Base-by-base conservation (phyloP, 2,329 filamentous ascomycete species). In the Cladosporium sp. region DNA sequence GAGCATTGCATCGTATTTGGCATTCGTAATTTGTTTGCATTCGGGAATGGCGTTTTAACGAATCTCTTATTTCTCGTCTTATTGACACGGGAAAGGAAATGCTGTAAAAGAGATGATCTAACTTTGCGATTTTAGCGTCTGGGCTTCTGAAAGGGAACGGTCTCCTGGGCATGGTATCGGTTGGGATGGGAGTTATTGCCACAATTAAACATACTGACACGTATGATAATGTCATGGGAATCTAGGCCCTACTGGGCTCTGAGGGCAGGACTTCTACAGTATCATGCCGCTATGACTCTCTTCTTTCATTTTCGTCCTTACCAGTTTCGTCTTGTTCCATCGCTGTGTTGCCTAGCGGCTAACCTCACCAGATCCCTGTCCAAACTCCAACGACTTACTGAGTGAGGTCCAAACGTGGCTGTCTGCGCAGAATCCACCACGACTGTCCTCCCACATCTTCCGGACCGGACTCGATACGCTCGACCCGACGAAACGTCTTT, bases 21-120 rank as follows among this genome's bases (percentile, higher is more conserved):
- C 85, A 0, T 94, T 94, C 89, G 97, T 96, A 80, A 89, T 82
- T 95, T 54, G 93, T 93, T 79, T 38, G 49, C 49, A 51, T 51
- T n/a, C 25, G 49, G 49, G 43, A 47, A 17, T 17, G 49, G 49
- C 49, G 36, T 51, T 51, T 7, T 50, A 39, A 51, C 49, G 49
- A 51, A 20, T 51, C 6, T 51, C 49, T 51, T 51, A 38, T 25
- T 30, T 30, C 8, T 28, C 43, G 25, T n/a, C 30, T 34, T 34
- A 5, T 34, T 34, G 8, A 11, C 2, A 34, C 30, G 30, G 30
- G 30, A 34, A 34, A 34, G 30, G 30, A 34, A 12, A 34, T 12
- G 4, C 8, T 34, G 30, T 34, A 9, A 5, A 34, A 7, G 43
- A 47, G 15, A 47, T 19, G 22, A 47, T 30, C 43, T 47, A 30